A percentile compares a stretch with the other conserved stretches of the same genome.
These are phyloP conservation scores for Raphanus hybrid DNA, from an alignment of 441 rosid species.

Conservation along the genomic window DNA sequence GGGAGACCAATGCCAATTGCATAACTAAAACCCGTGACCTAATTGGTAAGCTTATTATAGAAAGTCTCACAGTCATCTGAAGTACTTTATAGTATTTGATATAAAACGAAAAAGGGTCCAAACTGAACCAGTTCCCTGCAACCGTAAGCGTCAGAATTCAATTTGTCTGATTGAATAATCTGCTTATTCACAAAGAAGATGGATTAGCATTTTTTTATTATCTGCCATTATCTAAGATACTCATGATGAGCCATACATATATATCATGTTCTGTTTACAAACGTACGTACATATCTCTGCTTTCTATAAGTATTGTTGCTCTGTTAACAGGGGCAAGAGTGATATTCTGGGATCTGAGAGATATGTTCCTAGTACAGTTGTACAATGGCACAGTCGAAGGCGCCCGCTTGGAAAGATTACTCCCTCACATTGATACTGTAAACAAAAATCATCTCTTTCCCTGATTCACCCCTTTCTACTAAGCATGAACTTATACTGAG, in stretches of 20 bases:
- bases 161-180: constrained; percentile 11
- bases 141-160: background rate
- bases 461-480: constrained; percentile 15
- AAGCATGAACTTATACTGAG: constrained; percentile 38
- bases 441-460: constrained; percentile 38
- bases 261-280: no score
- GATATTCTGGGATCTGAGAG: constrained; percentile 94
- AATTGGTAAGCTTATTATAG: constrained; percentile 66
- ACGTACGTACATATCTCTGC: no score
- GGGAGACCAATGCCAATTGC: constrained; percentile 64
- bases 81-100: background rate
- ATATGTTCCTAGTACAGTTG: constrained; percentile 67
- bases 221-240: no score
- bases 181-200: constrained; percentile 5
- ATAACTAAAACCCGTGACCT: constrained; percentile 70
- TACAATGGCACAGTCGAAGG: constrained; percentile 79
- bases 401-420: constrained; percentile 80
- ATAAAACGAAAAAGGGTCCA: background rate
- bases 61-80: constrained; percentile 16
- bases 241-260: no score
- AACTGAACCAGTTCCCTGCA: constrained; percentile 15
- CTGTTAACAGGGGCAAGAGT: constrained; percentile 70
- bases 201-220: background rate
- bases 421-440: constrained; percentile 83
- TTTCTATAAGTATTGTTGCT: background rate